These are phyloP conservation scores for Aspergillus transmontanensis DNA, from an alignment of 2,329 filamentous ascomycete species.

Conservation along the genomic window DNA sequence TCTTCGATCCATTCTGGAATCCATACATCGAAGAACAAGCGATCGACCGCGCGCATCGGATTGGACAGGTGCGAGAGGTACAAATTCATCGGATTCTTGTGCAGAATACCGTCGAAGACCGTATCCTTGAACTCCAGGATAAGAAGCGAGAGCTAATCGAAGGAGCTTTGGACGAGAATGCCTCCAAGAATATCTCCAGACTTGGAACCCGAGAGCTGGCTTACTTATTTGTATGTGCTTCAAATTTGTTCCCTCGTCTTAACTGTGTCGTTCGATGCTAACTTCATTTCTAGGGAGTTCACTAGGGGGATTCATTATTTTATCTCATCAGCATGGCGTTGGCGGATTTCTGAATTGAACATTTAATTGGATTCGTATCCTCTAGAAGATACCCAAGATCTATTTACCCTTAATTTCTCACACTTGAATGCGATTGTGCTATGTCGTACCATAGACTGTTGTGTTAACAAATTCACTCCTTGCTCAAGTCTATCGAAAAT, in stretches of 20 bases:
- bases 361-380: neutral
- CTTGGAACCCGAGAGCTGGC: constrained; percentile 68
- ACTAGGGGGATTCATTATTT: constrained; percentile 3
- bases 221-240: constrained; percentile 63
- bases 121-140: constrained; percentile 77
- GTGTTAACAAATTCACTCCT: neutral
- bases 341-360: constrained; percentile 5
- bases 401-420: neutral
- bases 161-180: constrained; percentile 76
- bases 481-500: neutral
- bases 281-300: constrained; percentile 24
- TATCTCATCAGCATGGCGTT: constrained; percentile 10
- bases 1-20: constrained; percentile 94
- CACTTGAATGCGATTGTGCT: neutral
- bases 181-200: constrained; percentile 65
- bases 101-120: constrained; percentile 79
- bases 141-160: constrained; percentile 77
- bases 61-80: constrained; percentile 75
- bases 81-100: constrained; percentile 80
- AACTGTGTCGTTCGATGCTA: neutral
- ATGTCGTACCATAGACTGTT: neutral
- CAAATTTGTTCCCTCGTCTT: neutral
- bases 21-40: constrained; percentile 92
- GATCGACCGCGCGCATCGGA: constrained; percentile 84
- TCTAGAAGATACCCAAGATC: constrained; percentile 2